These are phyloP conservation scores for Flaveria bidentis DNA, from an alignment of 129 eudicot species.

Conservation along the genomic window DNA sequence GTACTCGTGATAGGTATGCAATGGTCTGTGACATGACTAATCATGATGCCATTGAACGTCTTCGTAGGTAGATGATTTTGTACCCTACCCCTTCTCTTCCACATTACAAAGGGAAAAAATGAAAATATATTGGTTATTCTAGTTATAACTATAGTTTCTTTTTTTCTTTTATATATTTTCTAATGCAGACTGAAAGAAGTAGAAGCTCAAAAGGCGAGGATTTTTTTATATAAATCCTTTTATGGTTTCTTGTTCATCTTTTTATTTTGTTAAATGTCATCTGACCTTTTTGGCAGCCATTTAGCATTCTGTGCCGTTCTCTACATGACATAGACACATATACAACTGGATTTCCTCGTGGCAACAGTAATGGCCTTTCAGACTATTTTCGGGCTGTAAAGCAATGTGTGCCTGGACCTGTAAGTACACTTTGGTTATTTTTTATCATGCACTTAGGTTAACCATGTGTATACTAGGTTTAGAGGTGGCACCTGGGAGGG, in stretches of 20 bases:
- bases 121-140: neutral
- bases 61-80: conserved; percentile 61
- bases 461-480: conserved; percentile 8
- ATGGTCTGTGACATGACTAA: conserved; percentile 78
- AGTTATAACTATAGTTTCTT: conserved; percentile 20
- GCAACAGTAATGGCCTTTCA: conserved; percentile 60
- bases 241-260: neutral
- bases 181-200: conserved; percentile 68
- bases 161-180: conserved; percentile 15
- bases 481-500: neutral
- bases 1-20: conserved; percentile 60
- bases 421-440: conserved; percentile 39
- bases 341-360: conserved; percentile 93
- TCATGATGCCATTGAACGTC: conserved; percentile 76
- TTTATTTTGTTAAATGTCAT: conserved; percentile 25
- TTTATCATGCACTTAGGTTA: conserved; percentile 8
- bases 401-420: conserved; percentile 93
- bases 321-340: conserved; percentile 85
- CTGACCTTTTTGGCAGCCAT: conserved; percentile 64
- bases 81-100: neutral
- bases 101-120: neutral
- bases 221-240: neutral
- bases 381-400: conserved; percentile 79
- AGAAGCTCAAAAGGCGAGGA: conserved; percentile 69
- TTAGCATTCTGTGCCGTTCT: conserved; percentile 77